Conservation (phyloP, 495 filamentous ascomycete genomes). For the Penicillium angulare region DNA sequence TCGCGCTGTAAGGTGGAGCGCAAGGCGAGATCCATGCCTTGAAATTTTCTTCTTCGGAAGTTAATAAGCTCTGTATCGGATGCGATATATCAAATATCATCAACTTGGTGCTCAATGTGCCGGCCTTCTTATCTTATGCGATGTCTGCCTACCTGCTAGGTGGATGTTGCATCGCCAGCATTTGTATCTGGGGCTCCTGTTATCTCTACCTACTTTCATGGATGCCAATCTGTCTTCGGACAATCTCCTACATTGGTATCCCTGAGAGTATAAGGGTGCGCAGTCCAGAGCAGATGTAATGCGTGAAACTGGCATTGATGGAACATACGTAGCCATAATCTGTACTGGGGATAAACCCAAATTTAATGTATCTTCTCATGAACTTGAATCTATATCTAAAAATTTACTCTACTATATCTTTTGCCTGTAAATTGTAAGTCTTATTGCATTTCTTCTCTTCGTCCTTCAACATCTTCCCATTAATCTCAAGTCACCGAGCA, state of each 20-base stretch:
- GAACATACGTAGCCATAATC: slow-evolving; percentile 25
- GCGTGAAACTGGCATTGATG: slow-evolving; percentile 18
- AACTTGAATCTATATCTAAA: no score
- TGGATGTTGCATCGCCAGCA: slow-evolving; percentile 7
- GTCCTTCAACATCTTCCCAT: no score
- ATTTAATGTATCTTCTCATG: no score
- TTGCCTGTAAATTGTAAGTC: no score
- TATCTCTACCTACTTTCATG: slow-evolving; percentile 5
- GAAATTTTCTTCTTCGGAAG: slow-evolving; percentile 42
- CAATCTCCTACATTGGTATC: slow-evolving; percentile 23
- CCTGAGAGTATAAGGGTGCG: slow-evolving; percentile 5
- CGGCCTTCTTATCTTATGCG: background rate
- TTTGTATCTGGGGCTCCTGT: slow-evolving; percentile 12
- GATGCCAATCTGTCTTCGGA: slow-evolving; percentile 23
- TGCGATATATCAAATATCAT: slow-evolving; percentile 52
- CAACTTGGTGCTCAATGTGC: background rate
- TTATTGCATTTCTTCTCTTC: no score
- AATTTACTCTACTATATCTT: no score
- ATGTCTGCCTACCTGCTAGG: slow-evolving; percentile 6
- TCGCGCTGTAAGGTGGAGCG: slow-evolving; percentile 58
- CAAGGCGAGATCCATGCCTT: slow-evolving; percentile 56
- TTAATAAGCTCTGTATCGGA: slow-evolving; percentile 59
- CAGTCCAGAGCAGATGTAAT: slow-evolving; percentile 11
- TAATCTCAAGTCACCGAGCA: no score
- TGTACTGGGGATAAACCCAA: no score